Base-by-base conservation (phyloP, 2,329 filamentous ascomycete species). In the Verticillium tricorpus region DNA sequence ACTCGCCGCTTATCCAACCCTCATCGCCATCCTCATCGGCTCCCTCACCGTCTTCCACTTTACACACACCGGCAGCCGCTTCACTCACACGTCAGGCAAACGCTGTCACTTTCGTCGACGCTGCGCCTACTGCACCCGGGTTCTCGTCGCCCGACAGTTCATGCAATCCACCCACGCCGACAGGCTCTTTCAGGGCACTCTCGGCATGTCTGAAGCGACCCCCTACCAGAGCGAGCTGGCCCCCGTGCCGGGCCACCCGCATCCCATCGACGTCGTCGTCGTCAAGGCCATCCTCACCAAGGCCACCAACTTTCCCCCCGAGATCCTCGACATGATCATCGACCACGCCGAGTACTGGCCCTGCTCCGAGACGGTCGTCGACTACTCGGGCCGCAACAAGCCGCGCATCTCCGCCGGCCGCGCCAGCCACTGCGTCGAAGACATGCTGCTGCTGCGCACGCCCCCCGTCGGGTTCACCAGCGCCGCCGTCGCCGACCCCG, bases 321-420 rank as follows among this genome's bases (percentile, higher is more conserved):
- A 88, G 63, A 63, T 89, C 0, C 74, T 86, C 40, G 81, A 88
- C 67, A 69, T 72, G 56, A 79, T 89, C 56, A 71, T 88, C 60
- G 85, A 89, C 67, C 70, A 76, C 32, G 86, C 85, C 60, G 85
- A 88, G 71, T 89, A 88, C 71, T 89, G 86, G 86, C 81, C 80
- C 15, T 81, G 82, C 65, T 79, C 80, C 56, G 65, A 57, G 58
- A 76, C 72, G 25, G 69, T 69, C 32, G 65, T 76, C 14, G 65
- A 76, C 19, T 74, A 66, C 52, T 56, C 55, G 3, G 59, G 58
- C 4, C 57, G 62, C 5, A 57, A 60, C 19, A 54, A 64, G 5
- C 45, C 75, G 2, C 58, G 60, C 1, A 67, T 77, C 11, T 39
- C 25, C 2, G 75, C 71, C 2, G 57, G 59, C 4, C 68, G 67